Base-by-base conservation (phyloP, 169 alveolate genomes). In the Plasmodium knowlesi region DNA sequence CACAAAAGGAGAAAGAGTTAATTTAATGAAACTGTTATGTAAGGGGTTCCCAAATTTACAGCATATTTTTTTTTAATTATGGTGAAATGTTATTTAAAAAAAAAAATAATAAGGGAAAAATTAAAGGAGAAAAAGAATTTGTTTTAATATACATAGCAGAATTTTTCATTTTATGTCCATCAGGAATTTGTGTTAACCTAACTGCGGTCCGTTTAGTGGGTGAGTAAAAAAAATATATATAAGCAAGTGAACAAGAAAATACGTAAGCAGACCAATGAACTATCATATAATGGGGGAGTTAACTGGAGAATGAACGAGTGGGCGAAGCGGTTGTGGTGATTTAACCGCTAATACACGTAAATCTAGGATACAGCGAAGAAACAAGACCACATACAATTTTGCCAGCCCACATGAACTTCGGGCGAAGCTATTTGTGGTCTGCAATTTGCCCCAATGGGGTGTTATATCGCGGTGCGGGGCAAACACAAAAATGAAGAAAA, bases 341-440 rank as follows among this genome's bases (percentile, higher is more conserved):
- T 50, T 50, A 50, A 50, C 61, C 22, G 19, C 61, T 50, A 50
- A 50, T 50, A 22, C 61, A 50, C 22, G 61, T 50, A 50, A 50
- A 50, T 19, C 22, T 5, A 50, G 76, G 37, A 22, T 5, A 9
- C 3, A 22, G 41, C 76, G n/a, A 67, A 67, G n/a, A 67, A 67
- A 67, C 76, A 67, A 67, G 76, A 67, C 76, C 76, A 67, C 76
- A 67, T 67, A 22, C 76, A 67, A 67, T 25, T 25, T 25, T 67
- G 30, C 34, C 37, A 67, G 76, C 30, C 76, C 76, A 67, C 76
- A 67, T 67, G 37, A 67, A 67, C 37, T 22, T 67, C 22, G n/a
- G 37, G 76, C 37, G n/a, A 16, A 67, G 39, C 50, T 70, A 39
- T 78, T 78, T 78, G 70, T 39, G 61, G 70, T 6, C 70, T 78